phyloP scores from a whole-genome alignment of 768 basidiomycete species.

The Cubamyces lactineus region DNA sequence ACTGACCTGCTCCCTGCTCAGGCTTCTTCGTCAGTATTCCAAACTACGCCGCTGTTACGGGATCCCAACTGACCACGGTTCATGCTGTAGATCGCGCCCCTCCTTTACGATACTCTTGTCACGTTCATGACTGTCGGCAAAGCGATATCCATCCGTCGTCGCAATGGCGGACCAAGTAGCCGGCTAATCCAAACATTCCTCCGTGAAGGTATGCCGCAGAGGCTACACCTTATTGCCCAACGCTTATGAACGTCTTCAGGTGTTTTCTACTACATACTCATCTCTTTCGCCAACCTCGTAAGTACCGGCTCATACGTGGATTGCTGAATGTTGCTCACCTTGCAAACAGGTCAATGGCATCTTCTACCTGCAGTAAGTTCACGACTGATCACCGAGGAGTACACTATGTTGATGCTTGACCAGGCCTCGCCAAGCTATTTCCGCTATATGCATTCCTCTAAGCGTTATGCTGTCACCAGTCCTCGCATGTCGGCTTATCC shows the following conservation, averaged over 20 bases:
- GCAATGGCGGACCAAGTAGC: conserved; percentile 76
- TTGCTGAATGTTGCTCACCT: conserved; percentile 9
- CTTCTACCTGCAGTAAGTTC: conserved; percentile 78
- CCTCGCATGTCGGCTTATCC: conserved; percentile 79
- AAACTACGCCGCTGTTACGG: conserved; percentile 6
- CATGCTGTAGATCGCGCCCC: conserved; percentile 67
- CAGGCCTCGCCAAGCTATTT: conserved; percentile 81
- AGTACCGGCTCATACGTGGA: conserved; percentile 14
- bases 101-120: conserved; percentile 79
- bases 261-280: conserved; percentile 83
- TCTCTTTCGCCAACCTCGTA: conserved; percentile 82
- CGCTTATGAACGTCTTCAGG: conserved; percentile 42
- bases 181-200: conserved; percentile 83
- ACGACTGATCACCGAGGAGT: not conserved
- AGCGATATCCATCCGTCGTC: conserved; percentile 74
- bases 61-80: not conserved
- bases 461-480: conserved; percentile 84
- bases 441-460: conserved; percentile 82
- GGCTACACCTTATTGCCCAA: not conserved
- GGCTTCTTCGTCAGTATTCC: conserved; percentile 32
- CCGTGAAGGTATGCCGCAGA: conserved; percentile 61
- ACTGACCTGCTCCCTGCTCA: conserved; percentile 2
- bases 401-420: not conserved
- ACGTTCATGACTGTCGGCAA: conserved; percentile 82
- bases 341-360: conserved; percentile 67